Conservation (phyloP, 2,329 filamentous ascomycete genomes). For the Monosporascus sp. region DNA sequence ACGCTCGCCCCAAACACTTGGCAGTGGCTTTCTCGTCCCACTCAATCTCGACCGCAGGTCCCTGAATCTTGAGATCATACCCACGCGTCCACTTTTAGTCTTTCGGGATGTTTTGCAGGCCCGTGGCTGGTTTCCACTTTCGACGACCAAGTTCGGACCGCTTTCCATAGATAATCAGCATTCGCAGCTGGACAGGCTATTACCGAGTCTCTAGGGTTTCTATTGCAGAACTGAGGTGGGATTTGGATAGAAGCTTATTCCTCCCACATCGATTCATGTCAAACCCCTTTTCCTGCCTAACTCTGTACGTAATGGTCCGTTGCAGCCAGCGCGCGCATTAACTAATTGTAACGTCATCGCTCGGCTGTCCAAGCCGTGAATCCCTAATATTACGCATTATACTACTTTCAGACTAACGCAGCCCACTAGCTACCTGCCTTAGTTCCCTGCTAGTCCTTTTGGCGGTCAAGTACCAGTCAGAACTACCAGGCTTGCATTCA, state of each 20-base stretch:
- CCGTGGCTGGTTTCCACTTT: neutral
- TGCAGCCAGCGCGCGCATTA: neutral
- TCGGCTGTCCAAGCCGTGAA: neutral
- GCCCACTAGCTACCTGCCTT: neutral
- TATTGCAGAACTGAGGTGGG: too few relatives aligned
- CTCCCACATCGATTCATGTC: too few relatives aligned
- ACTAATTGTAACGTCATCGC: neutral
- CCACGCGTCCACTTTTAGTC: neutral
- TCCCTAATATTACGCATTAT: neutral
- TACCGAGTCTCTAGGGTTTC: too few relatives aligned
- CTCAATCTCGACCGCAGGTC: neutral
- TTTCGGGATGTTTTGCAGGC: conserved; percentile 1
- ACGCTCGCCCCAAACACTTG: neutral
- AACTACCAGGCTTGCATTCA: neutral
- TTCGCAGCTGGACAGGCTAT: neutral
- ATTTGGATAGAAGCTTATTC: too few relatives aligned
- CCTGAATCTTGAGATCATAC: neutral
- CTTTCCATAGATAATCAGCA: neutral
- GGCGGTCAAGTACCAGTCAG: neutral
- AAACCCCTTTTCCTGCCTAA: too few relatives aligned
- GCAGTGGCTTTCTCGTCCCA: neutral
- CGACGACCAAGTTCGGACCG: neutral
- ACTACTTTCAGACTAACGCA: neutral
- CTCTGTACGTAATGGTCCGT: too few relatives aligned
- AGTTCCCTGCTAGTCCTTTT: neutral